These are phyloP conservation scores for Saksenaea oblongispora DNA, from an alignment of 371 early-diverging fungal genomes.

Conservation along the genomic window DNA sequence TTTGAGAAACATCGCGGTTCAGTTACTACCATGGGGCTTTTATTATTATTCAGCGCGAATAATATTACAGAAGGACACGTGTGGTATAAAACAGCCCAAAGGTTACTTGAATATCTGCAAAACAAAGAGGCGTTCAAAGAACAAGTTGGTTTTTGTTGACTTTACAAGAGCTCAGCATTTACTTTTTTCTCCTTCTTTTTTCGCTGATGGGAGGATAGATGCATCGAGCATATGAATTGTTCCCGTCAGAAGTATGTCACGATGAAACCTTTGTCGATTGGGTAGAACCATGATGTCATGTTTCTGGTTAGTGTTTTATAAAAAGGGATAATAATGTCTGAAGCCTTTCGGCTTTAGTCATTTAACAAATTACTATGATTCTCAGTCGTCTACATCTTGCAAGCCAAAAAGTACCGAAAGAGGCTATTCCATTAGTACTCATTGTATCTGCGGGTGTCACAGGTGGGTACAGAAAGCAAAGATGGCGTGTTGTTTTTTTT, in stretches of 20 bases:
- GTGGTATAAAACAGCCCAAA: conserved; percentile 8
- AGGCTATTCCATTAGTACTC: conserved; percentile 14
- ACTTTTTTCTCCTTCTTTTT: too few relatives aligned
- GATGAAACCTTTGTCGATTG: neutral
- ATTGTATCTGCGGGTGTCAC: conserved; percentile 18
- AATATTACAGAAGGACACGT: neutral
- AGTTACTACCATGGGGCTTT: neutral
- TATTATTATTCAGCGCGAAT: conserved; percentile 4
- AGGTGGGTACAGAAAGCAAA: conserved; percentile 8
- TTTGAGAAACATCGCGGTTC: neutral
- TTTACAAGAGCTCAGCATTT: too few relatives aligned
- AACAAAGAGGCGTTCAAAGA: neutral
- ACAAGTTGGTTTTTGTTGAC: neutral
- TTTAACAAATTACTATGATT: neutral
- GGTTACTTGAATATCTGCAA: conserved; percentile 2
- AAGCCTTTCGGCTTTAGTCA: neutral
- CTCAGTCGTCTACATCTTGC: conserved; percentile 11
- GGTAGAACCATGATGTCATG: neutral
- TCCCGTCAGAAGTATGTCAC: neutral
- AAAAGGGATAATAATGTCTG: neutral
- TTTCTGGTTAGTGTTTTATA: neutral
- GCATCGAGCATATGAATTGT: neutral
- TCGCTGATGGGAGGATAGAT: neutral
- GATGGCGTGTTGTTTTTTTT: neutral
- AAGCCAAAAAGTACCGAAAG: conserved; percentile 14